Evolutionary conservation across 192 early-diverging fungal genomes (phyloP).

Genomic region (Powellomyces hirtus): DNA sequence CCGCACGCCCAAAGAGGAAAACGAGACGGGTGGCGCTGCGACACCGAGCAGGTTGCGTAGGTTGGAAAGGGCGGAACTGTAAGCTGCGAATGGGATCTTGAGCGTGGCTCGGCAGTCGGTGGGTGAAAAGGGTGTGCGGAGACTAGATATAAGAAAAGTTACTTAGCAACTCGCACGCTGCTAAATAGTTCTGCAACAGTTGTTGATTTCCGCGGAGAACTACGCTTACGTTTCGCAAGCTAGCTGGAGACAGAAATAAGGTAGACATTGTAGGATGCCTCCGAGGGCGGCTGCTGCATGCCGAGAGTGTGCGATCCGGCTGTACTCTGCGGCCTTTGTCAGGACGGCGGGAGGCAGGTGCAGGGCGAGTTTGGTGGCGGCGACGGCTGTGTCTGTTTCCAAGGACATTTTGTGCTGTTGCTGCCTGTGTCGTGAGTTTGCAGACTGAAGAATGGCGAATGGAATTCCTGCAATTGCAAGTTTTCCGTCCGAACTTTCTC

Average conservation of each 20-base stretch:
- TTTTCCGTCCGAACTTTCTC: too few relatives aligned
- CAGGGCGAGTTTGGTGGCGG: not conserved
- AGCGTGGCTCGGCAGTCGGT: not conserved
- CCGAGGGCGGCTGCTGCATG: not conserved
- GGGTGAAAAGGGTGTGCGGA: not conserved
- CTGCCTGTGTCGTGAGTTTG: too few relatives aligned
- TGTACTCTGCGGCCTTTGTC: slow-evolving; percentile 9
- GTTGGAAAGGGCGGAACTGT: not conserved
- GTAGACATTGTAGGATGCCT: not conserved
- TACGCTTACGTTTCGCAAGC: slow-evolving; percentile 19
- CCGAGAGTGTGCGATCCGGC: not conserved
- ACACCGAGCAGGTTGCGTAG: not conserved
- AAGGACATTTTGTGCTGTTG: too few relatives aligned
- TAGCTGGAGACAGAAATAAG: slow-evolving; percentile 14
- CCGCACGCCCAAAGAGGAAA: slow-evolving; percentile 10
- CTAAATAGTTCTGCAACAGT: too few relatives aligned
- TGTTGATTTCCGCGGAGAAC: too few relatives aligned
- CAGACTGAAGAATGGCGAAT: too few relatives aligned
- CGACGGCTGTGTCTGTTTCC: not conserved
- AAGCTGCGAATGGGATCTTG: not conserved
- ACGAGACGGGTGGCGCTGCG: not conserved
- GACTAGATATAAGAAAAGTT: not conserved
- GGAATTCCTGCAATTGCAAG: too few relatives aligned
- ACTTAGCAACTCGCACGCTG: too few relatives aligned
- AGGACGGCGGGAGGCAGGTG: not conserved